Conservation (phyloP, 495 filamentous ascomycete genomes). For the Parachaetomium inaequale region DNA sequence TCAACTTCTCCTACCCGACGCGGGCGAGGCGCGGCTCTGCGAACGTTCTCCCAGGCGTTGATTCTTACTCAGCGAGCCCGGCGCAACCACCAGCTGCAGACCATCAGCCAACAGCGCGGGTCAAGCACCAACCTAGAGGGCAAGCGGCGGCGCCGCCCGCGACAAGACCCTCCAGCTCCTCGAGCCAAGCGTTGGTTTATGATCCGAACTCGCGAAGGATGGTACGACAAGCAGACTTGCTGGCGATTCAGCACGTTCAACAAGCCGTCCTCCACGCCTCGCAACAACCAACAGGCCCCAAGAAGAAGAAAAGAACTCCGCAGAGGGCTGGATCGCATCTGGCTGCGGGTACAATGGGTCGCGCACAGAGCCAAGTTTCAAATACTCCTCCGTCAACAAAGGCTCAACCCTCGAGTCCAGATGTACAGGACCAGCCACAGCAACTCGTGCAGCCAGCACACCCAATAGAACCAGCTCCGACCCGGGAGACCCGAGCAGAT, state of each 20-base stretch:
- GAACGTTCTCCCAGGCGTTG: slow-evolving; percentile 22
- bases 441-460: not conserved
- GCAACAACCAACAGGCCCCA: slow-evolving; percentile 49
- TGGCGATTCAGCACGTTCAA: slow-evolving; percentile 39
- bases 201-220: slow-evolving; percentile 58
- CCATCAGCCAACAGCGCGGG: not conserved
- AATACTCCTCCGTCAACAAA: slow-evolving; percentile 35
- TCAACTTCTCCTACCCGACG: slow-evolving; percentile 84
- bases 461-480: not conserved
- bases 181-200: slow-evolving; percentile 46
- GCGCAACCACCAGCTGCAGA: slow-evolving; percentile 3
- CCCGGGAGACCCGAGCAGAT: not conserved
- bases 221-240: slow-evolving; percentile 39
- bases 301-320: slow-evolving; percentile 50
- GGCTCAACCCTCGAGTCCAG: slow-evolving; percentile 25
- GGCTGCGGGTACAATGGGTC: slow-evolving; percentile 37
- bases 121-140: slow-evolving; percentile 1
- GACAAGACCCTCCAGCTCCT: slow-evolving; percentile 28
- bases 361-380: slow-evolving; percentile 27
- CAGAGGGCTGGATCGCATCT: slow-evolving; percentile 34
- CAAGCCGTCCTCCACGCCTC: slow-evolving; percentile 44
- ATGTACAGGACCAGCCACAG: slow-evolving; percentile 8
- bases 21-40: slow-evolving; percentile 34
- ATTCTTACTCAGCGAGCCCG: not conserved
- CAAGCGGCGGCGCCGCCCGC: slow-evolving; percentile 9